These are phyloP conservation scores for Aphanomyces stellatus DNA, from an alignment of 352 stramenopile species.

Conservation along the genomic window DNA sequence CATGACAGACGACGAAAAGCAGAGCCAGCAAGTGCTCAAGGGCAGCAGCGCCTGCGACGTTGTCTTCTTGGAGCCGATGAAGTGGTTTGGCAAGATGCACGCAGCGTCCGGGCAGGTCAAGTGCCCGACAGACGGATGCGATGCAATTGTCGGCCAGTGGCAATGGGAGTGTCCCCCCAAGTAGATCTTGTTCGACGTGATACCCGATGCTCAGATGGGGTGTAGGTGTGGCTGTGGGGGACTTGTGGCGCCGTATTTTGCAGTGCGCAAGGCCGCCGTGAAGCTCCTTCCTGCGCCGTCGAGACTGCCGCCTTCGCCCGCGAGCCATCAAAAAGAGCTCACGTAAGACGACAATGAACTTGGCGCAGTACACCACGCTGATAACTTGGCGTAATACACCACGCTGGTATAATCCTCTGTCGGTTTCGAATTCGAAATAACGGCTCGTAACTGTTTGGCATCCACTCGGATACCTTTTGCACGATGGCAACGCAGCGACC, in stretches of 20 bases:
- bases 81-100: conserved; percentile 32
- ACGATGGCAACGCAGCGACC: not conserved
- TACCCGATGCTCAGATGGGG: too few relatives aligned
- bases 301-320: not conserved
- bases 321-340: not conserved
- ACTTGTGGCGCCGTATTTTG: conserved; percentile 32
- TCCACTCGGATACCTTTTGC: too few relatives aligned
- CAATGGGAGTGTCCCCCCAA: conserved; percentile 30
- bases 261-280: conserved; percentile 39
- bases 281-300: conserved; percentile 26
- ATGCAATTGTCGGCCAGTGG: conserved; percentile 37
- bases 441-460: too few relatives aligned
- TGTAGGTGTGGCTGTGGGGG: conserved; percentile 38
- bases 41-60: conserved; percentile 25
- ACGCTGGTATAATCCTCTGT: too few relatives aligned
- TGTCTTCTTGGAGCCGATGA: conserved; percentile 44
- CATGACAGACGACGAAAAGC: conserved; percentile 16
- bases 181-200: too few relatives aligned
- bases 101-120: conserved; percentile 27
- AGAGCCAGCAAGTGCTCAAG: conserved; percentile 28
- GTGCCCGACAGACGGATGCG: conserved; percentile 37
- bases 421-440: too few relatives aligned
- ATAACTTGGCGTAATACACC: too few relatives aligned
- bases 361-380: too few relatives aligned
- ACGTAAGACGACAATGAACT: not conserved